Evolutionary conservation across 2,329 filamentous ascomycete genomes (phyloP), one percentile per base, ranked within the genome.

Genomic region (Endoconidiophora laricicola): DNA sequence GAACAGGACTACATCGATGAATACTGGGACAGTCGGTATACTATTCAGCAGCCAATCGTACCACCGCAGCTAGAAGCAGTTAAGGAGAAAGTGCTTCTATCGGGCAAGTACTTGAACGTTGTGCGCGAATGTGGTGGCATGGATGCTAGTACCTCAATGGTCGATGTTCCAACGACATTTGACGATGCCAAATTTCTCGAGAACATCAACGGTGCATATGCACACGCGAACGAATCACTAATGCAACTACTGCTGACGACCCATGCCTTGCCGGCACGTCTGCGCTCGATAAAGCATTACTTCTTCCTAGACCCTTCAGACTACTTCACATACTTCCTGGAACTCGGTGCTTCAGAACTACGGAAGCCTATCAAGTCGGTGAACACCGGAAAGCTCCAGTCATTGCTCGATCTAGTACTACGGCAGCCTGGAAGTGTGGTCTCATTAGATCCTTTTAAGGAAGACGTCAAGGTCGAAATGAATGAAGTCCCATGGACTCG

Each of bases 1-100:
- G 87, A 96, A 60, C 82, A 94, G 61, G 91, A 98, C 63, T 98
- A 96, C 60, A 98, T 90, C 0, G 91, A 98, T 62, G 91, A 98
- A 60, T 98, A 98, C 64, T 98, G 91, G 91, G 91, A 98, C 63
- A 86, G 94, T 60, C 76, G 91, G 55, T 98, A 98, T 61, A 96
- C 91, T 3, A 83, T 98, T 55, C 81, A 91, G 53, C 86, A 94
- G 54, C 79, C 86, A 45, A 84, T 94, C 54, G 81, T 96, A 1
- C 91, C 91, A 2, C 88, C 90, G 6, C 91, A 98, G 61, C 74
- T 98, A 3, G 83, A 91, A 61, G 79, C 76, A 24, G 83, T 96
- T 57, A 91, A 91, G 61, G 88, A 94, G 57, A 95, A 95, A 64
- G 90, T 96, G 1, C 71, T 98, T 2, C 72, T 98, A 33, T 91